Evolutionary conservation across 768 basidiomycete genomes (phyloP).

Genomic region (Agrocybe pediades): DNA sequence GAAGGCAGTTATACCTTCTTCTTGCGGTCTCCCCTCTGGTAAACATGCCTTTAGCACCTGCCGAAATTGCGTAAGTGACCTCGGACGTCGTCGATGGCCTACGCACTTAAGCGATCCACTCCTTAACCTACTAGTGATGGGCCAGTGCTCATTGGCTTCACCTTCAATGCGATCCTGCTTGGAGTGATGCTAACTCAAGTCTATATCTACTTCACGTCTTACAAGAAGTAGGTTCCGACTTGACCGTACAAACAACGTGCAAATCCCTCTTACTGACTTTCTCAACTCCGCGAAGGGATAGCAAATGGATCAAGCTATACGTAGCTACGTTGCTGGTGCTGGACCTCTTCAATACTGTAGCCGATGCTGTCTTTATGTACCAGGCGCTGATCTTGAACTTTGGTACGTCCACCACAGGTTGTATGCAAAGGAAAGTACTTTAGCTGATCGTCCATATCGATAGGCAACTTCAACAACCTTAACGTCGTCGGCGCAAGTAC

Average conservation of each 20-base stretch:
- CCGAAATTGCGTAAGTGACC: slow-evolving; percentile 6
- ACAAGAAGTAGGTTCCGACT: slow-evolving; percentile 23
- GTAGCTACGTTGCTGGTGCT: slow-evolving; percentile 43
- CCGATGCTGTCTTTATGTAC: neutral
- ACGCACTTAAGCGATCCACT: neutral
- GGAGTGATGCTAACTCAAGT: slow-evolving; percentile 50
- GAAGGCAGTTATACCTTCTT: too few relatives aligned
- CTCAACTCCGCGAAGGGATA: slow-evolving; percentile 34
- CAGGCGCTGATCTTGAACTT: neutral
- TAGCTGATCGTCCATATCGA: neutral
- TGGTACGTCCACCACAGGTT: slow-evolving; percentile 15
- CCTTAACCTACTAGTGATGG: slow-evolving; percentile 35
- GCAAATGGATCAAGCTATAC: slow-evolving; percentile 42
- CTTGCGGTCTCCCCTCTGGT: too few relatives aligned
- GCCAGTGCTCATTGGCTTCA: slow-evolving; percentile 46
- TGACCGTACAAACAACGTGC: neutral
- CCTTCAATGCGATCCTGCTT: slow-evolving; percentile 45
- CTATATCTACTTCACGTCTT: slow-evolving; percentile 45
- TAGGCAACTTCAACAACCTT: slow-evolving; percentile 15
- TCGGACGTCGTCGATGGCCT: neutral
- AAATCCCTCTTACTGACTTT: slow-evolving; percentile 6
- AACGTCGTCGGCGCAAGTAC: slow-evolving; percentile 19
- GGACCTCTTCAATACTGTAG: slow-evolving; percentile 18
- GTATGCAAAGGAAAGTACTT: neutral
- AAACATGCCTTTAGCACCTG: neutral